Evolutionary conservation across 108 stramenopile genomes (phyloP).

Genomic region (Cylindrotheca closterium): DNA sequence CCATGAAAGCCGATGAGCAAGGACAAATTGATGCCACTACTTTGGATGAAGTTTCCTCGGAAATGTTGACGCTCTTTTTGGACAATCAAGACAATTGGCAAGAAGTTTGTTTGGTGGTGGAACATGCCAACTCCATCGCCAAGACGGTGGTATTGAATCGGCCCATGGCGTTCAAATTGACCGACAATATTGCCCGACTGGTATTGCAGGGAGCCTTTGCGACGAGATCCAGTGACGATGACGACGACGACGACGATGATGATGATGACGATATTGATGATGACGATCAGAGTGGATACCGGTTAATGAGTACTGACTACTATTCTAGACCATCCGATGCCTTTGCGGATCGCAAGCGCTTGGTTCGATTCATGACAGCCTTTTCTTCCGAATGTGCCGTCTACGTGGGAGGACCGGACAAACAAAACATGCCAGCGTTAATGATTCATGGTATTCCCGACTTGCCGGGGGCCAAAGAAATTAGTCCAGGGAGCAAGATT

Average conservation of each 20-base stretch:
- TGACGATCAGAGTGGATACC: too few relatives aligned
- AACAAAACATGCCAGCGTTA: constrained; percentile 62
- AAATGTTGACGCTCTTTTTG: constrained; percentile 63
- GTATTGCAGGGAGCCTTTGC: constrained; percentile 58
- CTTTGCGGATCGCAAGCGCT: constrained; percentile 5
- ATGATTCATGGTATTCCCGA: constrained; percentile 78
- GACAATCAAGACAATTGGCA: constrained; percentile 83
- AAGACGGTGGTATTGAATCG: constrained; percentile 71
- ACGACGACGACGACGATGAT: constrained; percentile 1
- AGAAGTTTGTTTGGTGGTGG: constrained; percentile 73
- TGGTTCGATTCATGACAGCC: constrained; percentile 60
- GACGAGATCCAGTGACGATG: constrained; percentile 15
- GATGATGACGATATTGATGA: too few relatives aligned
- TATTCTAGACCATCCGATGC: constrained; percentile 10
- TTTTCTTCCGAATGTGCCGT: constrained; percentile 69
- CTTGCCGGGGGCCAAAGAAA: constrained; percentile 66
- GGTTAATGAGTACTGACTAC: too few relatives aligned
- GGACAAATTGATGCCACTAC: constrained; percentile 61
- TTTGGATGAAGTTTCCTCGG: constrained; percentile 39
- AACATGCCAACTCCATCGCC: constrained; percentile 35
- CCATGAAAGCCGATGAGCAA: constrained; percentile 32
- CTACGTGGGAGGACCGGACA: constrained; percentile 78
- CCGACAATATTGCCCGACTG: constrained; percentile 57
- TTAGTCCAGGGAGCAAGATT: constrained; percentile 64
- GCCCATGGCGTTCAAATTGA: constrained; percentile 78